Conservation (phyloP, 495 filamentous ascomycete species). For the Penicillium herquei region DNA sequence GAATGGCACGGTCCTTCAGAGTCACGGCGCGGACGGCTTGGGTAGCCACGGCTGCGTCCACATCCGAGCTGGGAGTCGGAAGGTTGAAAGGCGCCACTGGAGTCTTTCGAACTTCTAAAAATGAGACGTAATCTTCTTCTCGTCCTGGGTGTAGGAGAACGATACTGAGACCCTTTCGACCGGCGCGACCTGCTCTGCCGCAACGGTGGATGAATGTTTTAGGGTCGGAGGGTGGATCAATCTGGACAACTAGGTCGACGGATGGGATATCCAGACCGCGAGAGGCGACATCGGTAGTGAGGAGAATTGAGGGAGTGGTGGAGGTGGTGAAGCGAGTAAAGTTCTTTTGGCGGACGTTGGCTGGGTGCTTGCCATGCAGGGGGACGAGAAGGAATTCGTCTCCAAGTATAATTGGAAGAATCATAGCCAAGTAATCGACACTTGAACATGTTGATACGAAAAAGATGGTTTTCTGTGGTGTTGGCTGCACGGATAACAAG, state of each 20-base stretch:
- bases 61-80: constrained; percentile 51
- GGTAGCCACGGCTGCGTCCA: constrained; percentile 52
- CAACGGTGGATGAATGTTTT: constrained; percentile 95
- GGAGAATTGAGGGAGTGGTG: constrained; percentile 66
- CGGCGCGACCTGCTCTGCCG: constrained; percentile 88
- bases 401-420: constrained; percentile 66
- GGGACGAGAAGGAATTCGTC: constrained; percentile 65
- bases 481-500: constrained; percentile 63
- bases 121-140: constrained; percentile 86
- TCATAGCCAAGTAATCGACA: constrained; percentile 86
- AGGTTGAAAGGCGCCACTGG: constrained; percentile 65
- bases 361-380: constrained; percentile 84
- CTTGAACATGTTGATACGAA: constrained; percentile 92
- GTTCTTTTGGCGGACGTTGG: constrained; percentile 76
- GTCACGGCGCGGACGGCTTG: constrained; percentile 60
- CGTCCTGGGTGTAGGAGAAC: constrained; percentile 77
- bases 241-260: constrained; percentile 89
- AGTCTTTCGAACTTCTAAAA: constrained; percentile 85
- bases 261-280: constrained; percentile 91
- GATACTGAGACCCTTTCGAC: constrained; percentile 79
- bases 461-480: constrained; percentile 80
- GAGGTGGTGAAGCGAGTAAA: constrained; percentile 73
- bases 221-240: constrained; percentile 88
- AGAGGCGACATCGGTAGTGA: constrained; percentile 85
- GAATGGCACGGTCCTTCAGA: constrained; percentile 70